Evolutionary conservation across 2,329 filamentous ascomycete species (phyloP).

Genomic region (Ophiostoma sp.): DNA sequence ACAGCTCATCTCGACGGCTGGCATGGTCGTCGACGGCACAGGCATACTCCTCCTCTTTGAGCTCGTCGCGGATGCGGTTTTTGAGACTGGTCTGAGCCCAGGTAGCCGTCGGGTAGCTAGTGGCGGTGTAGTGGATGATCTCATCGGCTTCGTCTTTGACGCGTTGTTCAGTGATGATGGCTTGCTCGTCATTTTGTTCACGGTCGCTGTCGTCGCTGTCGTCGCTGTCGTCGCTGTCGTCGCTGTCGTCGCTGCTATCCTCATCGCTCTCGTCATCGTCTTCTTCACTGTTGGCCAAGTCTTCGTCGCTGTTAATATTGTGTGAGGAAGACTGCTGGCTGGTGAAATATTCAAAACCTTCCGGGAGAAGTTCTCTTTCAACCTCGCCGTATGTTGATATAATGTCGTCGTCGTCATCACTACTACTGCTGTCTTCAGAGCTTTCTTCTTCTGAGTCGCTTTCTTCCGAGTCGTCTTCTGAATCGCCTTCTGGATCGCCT

Average conservation of each 20-base stretch:
- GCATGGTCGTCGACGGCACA: conserved; percentile 45
- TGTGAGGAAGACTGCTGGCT: neutral
- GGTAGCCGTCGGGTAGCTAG: conserved; percentile 42
- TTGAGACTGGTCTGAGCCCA: conserved; percentile 34
- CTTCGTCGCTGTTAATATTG: neutral
- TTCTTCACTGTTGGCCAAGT: neutral
- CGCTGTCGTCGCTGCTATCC: conserved; percentile 16
- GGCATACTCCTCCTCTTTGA: conserved; percentile 47
- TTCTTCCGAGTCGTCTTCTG: neutral
- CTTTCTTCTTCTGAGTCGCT: neutral
- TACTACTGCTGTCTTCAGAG: no score
- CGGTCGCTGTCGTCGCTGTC: conserved; percentile 24
- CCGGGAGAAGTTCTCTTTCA: neutral
- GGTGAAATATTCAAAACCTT: neutral
- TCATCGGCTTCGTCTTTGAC: conserved; percentile 44
- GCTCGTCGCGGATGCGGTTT: conserved; percentile 44
- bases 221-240: conserved; percentile 21
- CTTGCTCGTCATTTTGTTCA: neutral
- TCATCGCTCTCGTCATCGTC: neutral
- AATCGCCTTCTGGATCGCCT: neutral
- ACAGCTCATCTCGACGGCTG: conserved; percentile 45
- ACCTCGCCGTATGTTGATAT: conserved; percentile 6
- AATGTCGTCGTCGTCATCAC: conserved; percentile 7
- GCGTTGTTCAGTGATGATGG: neutral
- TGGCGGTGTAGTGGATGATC: conserved; percentile 44